Evolutionary conservation across 2,329 filamentous ascomycete species (phyloP), one percentile per base, ranked within the genome.

Genomic region (Colletotrichum sp.): DNA sequence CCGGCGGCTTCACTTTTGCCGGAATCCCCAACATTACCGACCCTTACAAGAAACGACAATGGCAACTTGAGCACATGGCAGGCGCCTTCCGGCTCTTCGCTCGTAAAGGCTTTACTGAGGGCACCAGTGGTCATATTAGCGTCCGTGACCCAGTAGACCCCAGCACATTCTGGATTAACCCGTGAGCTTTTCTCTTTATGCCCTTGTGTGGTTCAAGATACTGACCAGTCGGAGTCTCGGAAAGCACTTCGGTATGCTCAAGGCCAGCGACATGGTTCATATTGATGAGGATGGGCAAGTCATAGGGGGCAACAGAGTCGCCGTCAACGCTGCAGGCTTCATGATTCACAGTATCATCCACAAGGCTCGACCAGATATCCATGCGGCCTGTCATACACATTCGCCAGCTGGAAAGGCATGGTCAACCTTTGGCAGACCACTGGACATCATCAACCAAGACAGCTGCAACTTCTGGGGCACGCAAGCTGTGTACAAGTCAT

Each of bases 381-480:
- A 89, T 77, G 92, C 92, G 0, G 90, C 90, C 6, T 93, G 91
- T 80, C 92, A 94, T 79, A 87, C 89, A 4, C 92, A 94, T 80
- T 89, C 88, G 6, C 86, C 86, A 38, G 86, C 87, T 15, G 92
- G 92, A 2, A 91, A 92, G 76, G 91, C 92, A 1, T 93, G 91
- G 91, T 90, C 88, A 28, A 84, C 88, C 0, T 93, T 93, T 79
- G 90, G 86, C 3, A 85, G 82, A 21, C 88, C 87, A 2, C 81
- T 93, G 12, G 91, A 93, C 67, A 93, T 93, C 88, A 83, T 93
- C 67, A 93, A 89, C 72, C 91, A 89, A 82, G 92, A 90, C 79
- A 87, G 90, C 0, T 88, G 88, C 64, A 90, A 90, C 76, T 90
- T 93, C 77, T 91, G 92, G 78, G 79, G 79, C 8, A 88, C 89